These are phyloP conservation scores for Backusella westeae DNA, from an alignment of 192 early-diverging fungal genomes.

Conservation along the genomic window DNA sequence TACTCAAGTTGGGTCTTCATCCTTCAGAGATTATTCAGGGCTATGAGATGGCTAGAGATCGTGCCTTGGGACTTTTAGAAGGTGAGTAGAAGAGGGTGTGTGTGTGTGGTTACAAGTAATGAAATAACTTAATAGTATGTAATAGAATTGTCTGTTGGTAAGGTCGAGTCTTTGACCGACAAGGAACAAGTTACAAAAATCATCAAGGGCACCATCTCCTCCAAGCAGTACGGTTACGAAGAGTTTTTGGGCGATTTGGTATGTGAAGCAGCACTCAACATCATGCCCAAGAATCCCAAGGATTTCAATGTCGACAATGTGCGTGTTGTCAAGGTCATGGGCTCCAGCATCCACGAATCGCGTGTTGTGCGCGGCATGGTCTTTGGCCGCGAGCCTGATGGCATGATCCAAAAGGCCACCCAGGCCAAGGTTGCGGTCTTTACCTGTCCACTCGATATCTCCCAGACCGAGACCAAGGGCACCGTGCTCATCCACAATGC, in stretches of 20 bases:
- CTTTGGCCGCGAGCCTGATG: slow-evolving; percentile 90
- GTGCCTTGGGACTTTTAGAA: slow-evolving; percentile 79
- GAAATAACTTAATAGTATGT: neutral
- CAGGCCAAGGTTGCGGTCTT: slow-evolving; percentile 95
- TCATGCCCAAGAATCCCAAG: slow-evolving; percentile 87
- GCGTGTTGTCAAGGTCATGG: slow-evolving; percentile 97
- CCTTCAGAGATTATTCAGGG: slow-evolving; percentile 94
- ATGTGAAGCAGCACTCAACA: slow-evolving; percentile 74
- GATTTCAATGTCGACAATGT: slow-evolving; percentile 96
- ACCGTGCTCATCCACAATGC: slow-evolving; percentile 97
- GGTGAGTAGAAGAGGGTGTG: slow-evolving; percentile 41
- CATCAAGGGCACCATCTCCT: slow-evolving; percentile 74
- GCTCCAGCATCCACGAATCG: slow-evolving; percentile 86
- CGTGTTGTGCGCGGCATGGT: slow-evolving; percentile 95
- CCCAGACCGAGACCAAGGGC: slow-evolving; percentile 98
- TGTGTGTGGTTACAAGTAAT: too few relatives aligned
- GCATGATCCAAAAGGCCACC: slow-evolving; percentile 62
- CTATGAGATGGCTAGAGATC: slow-evolving; percentile 84
- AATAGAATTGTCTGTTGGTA: slow-evolving; percentile 68
- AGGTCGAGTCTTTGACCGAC: slow-evolving; percentile 50
- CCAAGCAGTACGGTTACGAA: slow-evolving; percentile 98
- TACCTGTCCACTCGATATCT: slow-evolving; percentile 88
- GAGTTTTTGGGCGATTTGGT: slow-evolving; percentile 80
- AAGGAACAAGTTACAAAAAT: slow-evolving; percentile 70
- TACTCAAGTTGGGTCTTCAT: slow-evolving; percentile 94